A percentile compares a stretch with the other conserved stretches of the same genome.
Conservation (phyloP, 106 monocot genomes). For the Dendrobium huoshanense region DNA sequence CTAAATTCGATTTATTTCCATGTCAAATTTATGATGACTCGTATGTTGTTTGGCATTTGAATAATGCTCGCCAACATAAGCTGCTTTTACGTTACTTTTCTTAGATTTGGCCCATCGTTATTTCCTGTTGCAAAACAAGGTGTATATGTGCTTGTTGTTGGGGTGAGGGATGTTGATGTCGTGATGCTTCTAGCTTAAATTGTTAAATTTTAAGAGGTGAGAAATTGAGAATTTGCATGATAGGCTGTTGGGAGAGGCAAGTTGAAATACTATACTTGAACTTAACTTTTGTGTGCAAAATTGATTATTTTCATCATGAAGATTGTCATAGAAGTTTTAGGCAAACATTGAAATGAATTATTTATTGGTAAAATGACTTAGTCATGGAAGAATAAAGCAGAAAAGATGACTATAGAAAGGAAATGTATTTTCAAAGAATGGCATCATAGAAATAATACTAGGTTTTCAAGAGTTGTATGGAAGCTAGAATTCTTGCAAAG, state of each 20-base stretch:
- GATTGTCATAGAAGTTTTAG: neutral
- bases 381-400: neutral
- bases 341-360: neutral
- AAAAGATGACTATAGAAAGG: too few species aligned
- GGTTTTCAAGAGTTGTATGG: too few species aligned
- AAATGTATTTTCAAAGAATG: too few species aligned
- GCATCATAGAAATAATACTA: too few species aligned
- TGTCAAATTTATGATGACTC: constrained; percentile 1
- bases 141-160: neutral
- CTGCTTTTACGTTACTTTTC: neutral
- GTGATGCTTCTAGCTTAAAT: neutral
- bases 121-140: neutral
- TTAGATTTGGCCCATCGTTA: neutral
- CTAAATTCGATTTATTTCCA: neutral
- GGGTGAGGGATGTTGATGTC: neutral
- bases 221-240: neutral
- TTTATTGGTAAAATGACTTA: neutral
- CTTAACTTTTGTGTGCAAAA: neutral
- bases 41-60: neutral
- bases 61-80: neutral
- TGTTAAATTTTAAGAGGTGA: neutral
- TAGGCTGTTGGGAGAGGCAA: neutral
- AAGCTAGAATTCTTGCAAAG: too few species aligned
- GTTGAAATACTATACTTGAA: neutral
- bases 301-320: neutral